Percentiles rank a stretch among this genome's conserved stretches.
Evolutionary conservation across 73 alveolate species (phyloP).

Genomic region (Diophrys sp.): DNA sequence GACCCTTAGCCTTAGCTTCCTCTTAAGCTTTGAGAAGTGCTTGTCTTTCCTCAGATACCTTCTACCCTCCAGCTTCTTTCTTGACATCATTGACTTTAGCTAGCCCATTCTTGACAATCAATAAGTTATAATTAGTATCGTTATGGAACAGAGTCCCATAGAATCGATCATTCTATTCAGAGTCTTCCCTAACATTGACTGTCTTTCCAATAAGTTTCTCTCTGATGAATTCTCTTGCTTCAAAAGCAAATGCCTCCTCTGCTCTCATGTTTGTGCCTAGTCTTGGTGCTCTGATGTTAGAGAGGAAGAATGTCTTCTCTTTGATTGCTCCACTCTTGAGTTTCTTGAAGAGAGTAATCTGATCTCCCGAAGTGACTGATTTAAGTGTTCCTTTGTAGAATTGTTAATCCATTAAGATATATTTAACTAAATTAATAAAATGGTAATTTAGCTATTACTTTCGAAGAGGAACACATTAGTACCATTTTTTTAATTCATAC

Average conservation of each 20-base stretch:
- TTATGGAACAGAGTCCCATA: conserved; percentile 48
- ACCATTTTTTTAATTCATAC: no score
- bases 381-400: conserved; percentile 28
- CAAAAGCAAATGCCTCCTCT: conserved; percentile 91
- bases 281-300: conserved; percentile 86
- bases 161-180: conserved; percentile 38
- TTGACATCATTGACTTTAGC: conserved; percentile 58
- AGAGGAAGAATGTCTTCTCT: conserved; percentile 57
- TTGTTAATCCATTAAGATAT: no score
- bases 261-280: conserved; percentile 65
- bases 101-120: conserved; percentile 41
- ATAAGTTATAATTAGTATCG: conserved; percentile 45
- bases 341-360: not conserved
- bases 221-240: conserved; percentile 85
- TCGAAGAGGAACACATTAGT: no score
- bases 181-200: conserved; percentile 64
- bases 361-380: not conserved
- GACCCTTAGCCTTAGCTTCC: conserved; percentile 41
- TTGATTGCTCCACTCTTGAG: conserved; percentile 10
- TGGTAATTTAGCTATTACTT: no score
- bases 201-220: conserved; percentile 79
- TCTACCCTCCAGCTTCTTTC: conserved; percentile 21
- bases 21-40: conserved; percentile 32
- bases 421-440: no score
- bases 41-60: conserved; percentile 14